These are phyloP conservation scores for Cutaneotrichosporon sp. DNA, from an alignment of 1,284 basidiomycete genomes.

Conservation along the genomic window DNA sequence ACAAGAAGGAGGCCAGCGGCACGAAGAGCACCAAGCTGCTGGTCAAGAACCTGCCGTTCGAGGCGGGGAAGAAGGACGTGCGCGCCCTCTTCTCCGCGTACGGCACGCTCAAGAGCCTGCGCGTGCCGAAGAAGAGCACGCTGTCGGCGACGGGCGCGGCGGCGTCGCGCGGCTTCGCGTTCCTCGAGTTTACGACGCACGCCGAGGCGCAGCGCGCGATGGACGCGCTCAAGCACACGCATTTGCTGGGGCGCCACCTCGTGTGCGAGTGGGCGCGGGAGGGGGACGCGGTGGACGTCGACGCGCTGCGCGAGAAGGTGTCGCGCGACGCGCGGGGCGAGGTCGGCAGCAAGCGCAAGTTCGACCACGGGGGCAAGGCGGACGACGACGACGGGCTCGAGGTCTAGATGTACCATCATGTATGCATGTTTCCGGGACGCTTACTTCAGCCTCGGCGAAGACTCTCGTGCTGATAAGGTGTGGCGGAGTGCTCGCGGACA, in stretches of 20 bases:
- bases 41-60: conserved; percentile 97
- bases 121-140: conserved; percentile 84
- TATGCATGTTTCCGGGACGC: too few species aligned
- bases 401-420: conserved; percentile 6
- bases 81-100: conserved; percentile 83
- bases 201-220: conserved; percentile 86
- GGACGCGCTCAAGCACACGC: conserved; percentile 82
- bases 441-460: too few species aligned
- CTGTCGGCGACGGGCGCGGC: conserved; percentile 61
- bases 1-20: conserved; percentile 36
- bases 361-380: conserved; percentile 35
- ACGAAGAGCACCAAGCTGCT: conserved; percentile 80
- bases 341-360: conserved; percentile 46
- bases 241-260: conserved; percentile 91
- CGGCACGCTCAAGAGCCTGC: conserved; percentile 86
- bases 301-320: conserved; percentile 73
- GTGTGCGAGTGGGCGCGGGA: conserved; percentile 91
- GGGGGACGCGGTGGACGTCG: conserved; percentile 64
- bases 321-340: conserved; percentile 39
- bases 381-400: conserved; percentile 43
- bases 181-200: conserved; percentile 86
- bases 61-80: conserved; percentile 90
- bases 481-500: too few species aligned
- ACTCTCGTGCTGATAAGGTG: too few species aligned
- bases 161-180: conserved; percentile 80